phyloP scores from a whole-genome alignment of 1,139 yeast genomes.

The Suhomyces coccinellae region DNA sequence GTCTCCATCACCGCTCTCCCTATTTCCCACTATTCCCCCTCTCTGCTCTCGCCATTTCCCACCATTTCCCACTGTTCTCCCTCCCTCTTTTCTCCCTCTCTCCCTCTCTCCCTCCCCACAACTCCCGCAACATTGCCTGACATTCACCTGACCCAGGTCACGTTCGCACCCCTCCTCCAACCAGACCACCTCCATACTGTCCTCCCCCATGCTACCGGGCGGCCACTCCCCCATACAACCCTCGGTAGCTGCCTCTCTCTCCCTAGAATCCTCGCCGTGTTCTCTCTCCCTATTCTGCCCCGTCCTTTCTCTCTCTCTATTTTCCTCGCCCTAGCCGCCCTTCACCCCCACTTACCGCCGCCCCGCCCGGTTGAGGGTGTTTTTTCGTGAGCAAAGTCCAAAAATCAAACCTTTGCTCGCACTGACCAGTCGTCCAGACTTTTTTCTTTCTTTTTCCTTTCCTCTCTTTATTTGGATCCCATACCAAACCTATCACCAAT shows the following conservation, averaged over 20 bases:
- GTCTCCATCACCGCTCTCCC: too few relatives aligned
- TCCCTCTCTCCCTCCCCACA: too few relatives aligned
- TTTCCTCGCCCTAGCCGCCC: neutral
- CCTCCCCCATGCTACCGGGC: too few relatives aligned
- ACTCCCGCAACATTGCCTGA: too few relatives aligned
- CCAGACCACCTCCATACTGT: too few relatives aligned
- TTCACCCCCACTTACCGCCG: slow-evolving; percentile 6
- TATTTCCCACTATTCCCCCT: too few relatives aligned
- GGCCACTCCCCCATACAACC: too few relatives aligned
- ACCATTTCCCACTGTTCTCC: too few relatives aligned
- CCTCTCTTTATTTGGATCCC: slow-evolving; percentile 9
- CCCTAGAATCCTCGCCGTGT: neutral
- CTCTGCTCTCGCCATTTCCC: too few relatives aligned
- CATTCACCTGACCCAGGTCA: too few relatives aligned
- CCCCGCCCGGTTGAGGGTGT: slow-evolving; percentile 11
- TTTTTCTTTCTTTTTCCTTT: slow-evolving; percentile 13
- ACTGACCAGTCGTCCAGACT: slow-evolving; percentile 12
- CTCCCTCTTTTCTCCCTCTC: too few relatives aligned
- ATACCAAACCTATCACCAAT: slow-evolving; percentile 12
- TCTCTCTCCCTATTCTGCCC: neutral
- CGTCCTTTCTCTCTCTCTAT: neutral
- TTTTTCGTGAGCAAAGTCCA: slow-evolving; percentile 10
- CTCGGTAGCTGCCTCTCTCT: neutral
- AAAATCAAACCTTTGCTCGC: slow-evolving; percentile 12
- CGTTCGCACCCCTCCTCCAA: too few relatives aligned